A percentile compares a stretch with the other conserved stretches of the same genome.
phyloP scores from a whole-genome alignment of 2,329 filamentous ascomycete genomes.

The Fusarium palustre region DNA sequence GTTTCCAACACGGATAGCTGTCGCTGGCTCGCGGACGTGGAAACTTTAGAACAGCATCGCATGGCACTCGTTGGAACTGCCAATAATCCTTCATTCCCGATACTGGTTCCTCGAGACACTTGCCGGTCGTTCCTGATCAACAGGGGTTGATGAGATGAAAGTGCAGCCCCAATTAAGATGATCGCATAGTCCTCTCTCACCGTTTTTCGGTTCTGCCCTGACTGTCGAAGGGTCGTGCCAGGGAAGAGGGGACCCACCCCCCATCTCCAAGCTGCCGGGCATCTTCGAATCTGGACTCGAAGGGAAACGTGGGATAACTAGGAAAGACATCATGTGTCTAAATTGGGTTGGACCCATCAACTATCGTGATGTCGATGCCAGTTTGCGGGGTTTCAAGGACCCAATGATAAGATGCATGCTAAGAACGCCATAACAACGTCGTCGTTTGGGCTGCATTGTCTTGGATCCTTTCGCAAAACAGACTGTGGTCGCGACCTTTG shows the following conservation, averaged over 20 bases:
- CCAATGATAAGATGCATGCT: conserved; percentile 15
- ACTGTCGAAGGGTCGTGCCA: conserved; percentile 32
- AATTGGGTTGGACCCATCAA: conserved; percentile 11
- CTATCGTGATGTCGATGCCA: conserved; percentile 20
- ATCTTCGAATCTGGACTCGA: conserved; percentile 39
- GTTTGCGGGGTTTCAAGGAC: conserved; percentile 14
- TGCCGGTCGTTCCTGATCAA: conserved; percentile 10
- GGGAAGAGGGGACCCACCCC: conserved; percentile 16
- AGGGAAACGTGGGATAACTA: conserved; percentile 6
- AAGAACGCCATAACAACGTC: conserved; percentile 13
- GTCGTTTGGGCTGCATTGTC: conserved; percentile 24
- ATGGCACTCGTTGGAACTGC: conserved; percentile 1
- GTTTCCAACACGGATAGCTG: background rate
- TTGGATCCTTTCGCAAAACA: conserved; percentile 33
- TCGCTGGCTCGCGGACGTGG: background rate
- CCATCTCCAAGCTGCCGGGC: conserved; percentile 34
- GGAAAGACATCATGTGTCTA: conserved; percentile 13
- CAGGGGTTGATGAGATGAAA: conserved; percentile 44
- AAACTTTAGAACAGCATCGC: background rate
- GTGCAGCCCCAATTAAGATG: conserved; percentile 31
- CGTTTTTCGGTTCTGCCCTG: conserved; percentile 36
- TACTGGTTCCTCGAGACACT: background rate
- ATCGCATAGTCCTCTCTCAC: conserved; percentile 37
- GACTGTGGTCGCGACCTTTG: conserved; percentile 30
- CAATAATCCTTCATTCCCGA: background rate